Evolutionary conservation across 1,139 yeast species (phyloP), one percentile per base, ranked within the genome.

Genomic region (Diutina siamensis): DNA sequence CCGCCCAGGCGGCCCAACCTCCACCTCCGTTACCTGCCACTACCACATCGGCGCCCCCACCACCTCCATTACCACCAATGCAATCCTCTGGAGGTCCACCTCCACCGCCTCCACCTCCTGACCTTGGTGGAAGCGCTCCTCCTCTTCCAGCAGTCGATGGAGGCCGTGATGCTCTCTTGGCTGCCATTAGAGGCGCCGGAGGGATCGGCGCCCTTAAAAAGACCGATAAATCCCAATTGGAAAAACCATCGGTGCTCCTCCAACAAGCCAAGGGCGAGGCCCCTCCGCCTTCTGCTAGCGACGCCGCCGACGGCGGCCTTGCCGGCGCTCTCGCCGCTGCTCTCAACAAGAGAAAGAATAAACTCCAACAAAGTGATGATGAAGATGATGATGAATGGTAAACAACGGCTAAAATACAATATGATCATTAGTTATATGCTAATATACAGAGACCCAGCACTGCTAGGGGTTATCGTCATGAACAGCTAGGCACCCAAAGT

Each of bases 321-420:
- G 95, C 95, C 0, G 94, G 85, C 61, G 95, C 95, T 0, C 68
- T 89, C 47, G 89, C 95, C 3, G 85, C 83, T 25, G 97, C 97
- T 1, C 71, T 89, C 53, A 83, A 72, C 54, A 76, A 79, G 50
- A 74, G 97, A 56, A 89, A 89, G 65, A 78, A 75, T 32, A 87
- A 86, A 59, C 95, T 89, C 9, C 77, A 88, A 1, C 79, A 74
- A 35, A 83, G 89, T 55, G 96, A 87, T 55, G 94, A 84, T 52
- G 97, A 89, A 53, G 85, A 80, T 50, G 94, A 86, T 50, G 83
- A 80, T 51, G 84, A 78, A 45, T 78, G 83, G 83, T 78, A 62
- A 20, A 9, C 10, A 25, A 7, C 10, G 10, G 28, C 10, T 7
- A 5, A 5, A 10, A 25, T 4, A 32, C 12, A 32, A 32, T 32